Base-by-base conservation (phyloP, 345 rosid genomes). In the Alliaria petiolata region DNA sequence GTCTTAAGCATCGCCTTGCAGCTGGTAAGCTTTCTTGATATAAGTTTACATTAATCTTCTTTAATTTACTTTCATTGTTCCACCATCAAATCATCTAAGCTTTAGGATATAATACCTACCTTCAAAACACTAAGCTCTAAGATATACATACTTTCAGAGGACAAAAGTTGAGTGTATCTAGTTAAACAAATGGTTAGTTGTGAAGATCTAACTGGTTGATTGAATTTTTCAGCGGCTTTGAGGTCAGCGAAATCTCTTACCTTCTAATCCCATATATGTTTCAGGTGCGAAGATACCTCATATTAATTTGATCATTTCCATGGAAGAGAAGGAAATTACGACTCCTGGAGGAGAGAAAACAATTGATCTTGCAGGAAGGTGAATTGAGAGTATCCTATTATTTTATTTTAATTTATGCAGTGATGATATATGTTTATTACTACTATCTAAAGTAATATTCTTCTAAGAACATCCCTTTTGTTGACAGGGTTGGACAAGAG, bases 1-100 rank as follows among this genome's bases (percentile, higher is more conserved):
- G 95, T 80, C 93, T 92, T 78, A 90, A 85, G 79, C 88, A 90
- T 81, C 91, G 95, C 64, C 95, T 88, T 78, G 98, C 98, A 75
- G 96, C 96, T 70, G 96, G 98, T 92, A 86, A 76, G 11, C 20
- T 20, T 14, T 73, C 34, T 64, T 30, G 59, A 52, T 53, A 46
- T 26, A 65, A 26, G 13, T 55, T 13, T 13, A 30, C 1, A 7
- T 42, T 20, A 22, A 31, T 52, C 38, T 20, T 54, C 39, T 42
- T 51, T 25, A 14, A 1, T 53, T 28, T 39, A 52, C 50, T 20
- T 36, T 50, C 26, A 26, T 4, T 62, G 25, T 22, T 55, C 20
- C 22, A 56, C 22, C 6, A 44, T 57, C 53, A 56, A 34, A 26
- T 26, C 4, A 44, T 55, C 63, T 22, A 22, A 43, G 20, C 22